Conservation (phyloP, 192 early-diverging fungal species). For the Mortierella alpina region DNA sequence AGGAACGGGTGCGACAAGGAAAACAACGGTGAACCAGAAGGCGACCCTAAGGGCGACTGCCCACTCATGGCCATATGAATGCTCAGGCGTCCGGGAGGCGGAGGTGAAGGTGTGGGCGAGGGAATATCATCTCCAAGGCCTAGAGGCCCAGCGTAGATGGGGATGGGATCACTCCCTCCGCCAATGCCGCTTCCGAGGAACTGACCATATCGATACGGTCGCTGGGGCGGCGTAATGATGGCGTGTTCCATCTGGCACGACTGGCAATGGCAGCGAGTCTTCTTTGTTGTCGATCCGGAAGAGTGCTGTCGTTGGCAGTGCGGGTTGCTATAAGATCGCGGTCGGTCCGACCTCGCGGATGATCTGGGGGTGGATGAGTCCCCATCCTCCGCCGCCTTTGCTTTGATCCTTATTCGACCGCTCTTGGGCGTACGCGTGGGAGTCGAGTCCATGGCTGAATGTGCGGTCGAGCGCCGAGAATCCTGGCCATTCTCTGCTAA, state of each 20-base stretch:
- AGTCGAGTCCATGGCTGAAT: neutral
- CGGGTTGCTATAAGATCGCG: neutral
- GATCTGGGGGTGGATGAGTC: neutral
- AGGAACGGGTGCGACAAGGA: conserved; percentile 2
- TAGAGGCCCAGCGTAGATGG: conserved; percentile 42
- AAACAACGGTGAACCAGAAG: conserved; percentile 22
- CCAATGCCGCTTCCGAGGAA: conserved; percentile 18
- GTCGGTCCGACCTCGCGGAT: neutral
- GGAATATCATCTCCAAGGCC: conserved; percentile 49
- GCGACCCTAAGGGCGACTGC: conserved; percentile 34
- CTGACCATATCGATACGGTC: conserved; percentile 39
- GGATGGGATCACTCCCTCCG: conserved; percentile 17
- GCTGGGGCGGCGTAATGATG: conserved; percentile 14
- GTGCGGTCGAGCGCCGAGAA: neutral
- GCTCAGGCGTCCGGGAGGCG: conserved; percentile 32
- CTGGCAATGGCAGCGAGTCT: conserved; percentile 13
- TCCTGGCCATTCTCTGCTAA: neutral
- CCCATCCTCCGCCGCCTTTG: conserved; percentile 5
- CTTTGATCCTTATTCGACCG: neutral
- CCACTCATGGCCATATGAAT: conserved; percentile 52
- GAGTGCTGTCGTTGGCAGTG: conserved; percentile 16
- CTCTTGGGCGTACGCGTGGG: conserved; percentile 10
- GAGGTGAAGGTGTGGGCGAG: conserved; percentile 46
- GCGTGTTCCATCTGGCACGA: conserved; percentile 18
- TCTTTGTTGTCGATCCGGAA: conserved; percentile 13